phyloP scores from a whole-genome alignment of 2,329 filamentous ascomycete genomes.

The Remersonia thermophila region DNA sequence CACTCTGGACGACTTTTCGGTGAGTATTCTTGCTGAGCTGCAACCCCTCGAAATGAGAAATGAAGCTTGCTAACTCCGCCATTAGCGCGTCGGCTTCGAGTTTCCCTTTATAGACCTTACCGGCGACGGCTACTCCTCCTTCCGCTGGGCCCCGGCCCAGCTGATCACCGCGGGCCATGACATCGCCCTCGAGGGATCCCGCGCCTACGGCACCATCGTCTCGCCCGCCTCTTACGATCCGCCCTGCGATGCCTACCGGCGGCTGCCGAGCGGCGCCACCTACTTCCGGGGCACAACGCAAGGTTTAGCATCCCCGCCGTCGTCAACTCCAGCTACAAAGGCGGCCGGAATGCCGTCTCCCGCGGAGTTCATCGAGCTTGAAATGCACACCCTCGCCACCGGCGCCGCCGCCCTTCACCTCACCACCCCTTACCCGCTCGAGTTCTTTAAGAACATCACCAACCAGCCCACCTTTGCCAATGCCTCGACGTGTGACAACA shows the following conservation, averaged over 20 bases:
- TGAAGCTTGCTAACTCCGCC: slow-evolving; percentile 9
- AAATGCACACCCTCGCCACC: slow-evolving; percentile 14
- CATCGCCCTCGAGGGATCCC: slow-evolving; percentile 32
- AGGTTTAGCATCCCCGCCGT: slow-evolving; percentile 7
- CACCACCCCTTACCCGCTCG: slow-evolving; percentile 26
- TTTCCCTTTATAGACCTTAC: slow-evolving; percentile 45
- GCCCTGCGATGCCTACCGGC: slow-evolving; percentile 35
- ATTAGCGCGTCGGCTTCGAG: slow-evolving; percentile 36
- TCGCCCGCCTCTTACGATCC: slow-evolving; percentile 33
- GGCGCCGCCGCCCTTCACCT: slow-evolving; percentile 1
- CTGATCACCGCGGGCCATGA: slow-evolving; percentile 32
- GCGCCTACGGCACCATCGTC: slow-evolving; percentile 33
- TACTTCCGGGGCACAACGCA: slow-evolving; percentile 16
- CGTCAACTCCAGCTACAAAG: too few relatives aligned
- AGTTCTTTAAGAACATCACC: slow-evolving; percentile 37
- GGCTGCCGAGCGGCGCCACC: slow-evolving; percentile 17
- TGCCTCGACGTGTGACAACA: slow-evolving; percentile 29
- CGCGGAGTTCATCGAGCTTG: slow-evolving; percentile 21
- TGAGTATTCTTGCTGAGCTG: slow-evolving; percentile 19
- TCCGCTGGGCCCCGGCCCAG: slow-evolving; percentile 36
- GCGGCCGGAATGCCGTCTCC: slow-evolving; percentile 3
- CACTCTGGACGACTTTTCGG: slow-evolving; percentile 35
- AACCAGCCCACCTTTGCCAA: slow-evolving; percentile 44
- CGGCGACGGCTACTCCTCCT: slow-evolving; percentile 36
- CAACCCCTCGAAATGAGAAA: background rate